Percentiles rank a stretch among this genome's conserved stretches.
Evolutionary conservation across 805 yeast species (phyloP).

Genomic region (Komagataella pastoris): DNA sequence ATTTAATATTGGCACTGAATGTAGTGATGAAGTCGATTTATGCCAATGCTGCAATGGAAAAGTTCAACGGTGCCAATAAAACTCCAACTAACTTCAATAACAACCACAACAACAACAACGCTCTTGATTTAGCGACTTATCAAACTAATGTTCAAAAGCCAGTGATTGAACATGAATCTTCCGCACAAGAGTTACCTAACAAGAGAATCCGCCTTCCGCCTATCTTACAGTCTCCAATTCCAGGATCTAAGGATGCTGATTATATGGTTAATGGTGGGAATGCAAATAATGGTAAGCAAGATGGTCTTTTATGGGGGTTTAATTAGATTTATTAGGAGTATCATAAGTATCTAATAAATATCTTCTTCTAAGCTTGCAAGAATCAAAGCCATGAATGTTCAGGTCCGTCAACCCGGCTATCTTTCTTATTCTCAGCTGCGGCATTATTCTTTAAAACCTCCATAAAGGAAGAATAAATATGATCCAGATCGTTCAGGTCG

Average conservation of each 20-base stretch:
- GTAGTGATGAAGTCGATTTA: neutral
- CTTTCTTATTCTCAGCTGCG: neutral
- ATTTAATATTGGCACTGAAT: neutral
- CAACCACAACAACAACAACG: neutral
- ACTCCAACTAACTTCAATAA: neutral
- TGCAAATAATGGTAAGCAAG: neutral
- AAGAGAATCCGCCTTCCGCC: neutral
- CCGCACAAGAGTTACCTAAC: neutral
- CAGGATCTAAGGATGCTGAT: neutral
- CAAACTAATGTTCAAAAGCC: neutral
- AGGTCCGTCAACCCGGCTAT: neutral
- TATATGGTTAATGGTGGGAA: neutral
- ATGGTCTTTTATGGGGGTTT: neutral
- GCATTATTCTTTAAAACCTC: constrained; percentile 23
- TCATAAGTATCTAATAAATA: neutral
- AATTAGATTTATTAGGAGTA: neutral
- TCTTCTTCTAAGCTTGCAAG: constrained; percentile 8
- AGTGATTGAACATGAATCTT: neutral
- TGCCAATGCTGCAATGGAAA: neutral
- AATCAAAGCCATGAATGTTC: neutral
- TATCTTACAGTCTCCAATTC: neutral
- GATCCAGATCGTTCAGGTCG: constrained; percentile 33
- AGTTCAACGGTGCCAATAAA: neutral
- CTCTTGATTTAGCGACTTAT: neutral
- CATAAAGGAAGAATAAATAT: constrained; percentile 27